A percentile compares a stretch with the other conserved stretches of the same genome.
Conservation (phyloP, 192 early-diverging fungal genomes). For the Powellomyces hirtus region DNA sequence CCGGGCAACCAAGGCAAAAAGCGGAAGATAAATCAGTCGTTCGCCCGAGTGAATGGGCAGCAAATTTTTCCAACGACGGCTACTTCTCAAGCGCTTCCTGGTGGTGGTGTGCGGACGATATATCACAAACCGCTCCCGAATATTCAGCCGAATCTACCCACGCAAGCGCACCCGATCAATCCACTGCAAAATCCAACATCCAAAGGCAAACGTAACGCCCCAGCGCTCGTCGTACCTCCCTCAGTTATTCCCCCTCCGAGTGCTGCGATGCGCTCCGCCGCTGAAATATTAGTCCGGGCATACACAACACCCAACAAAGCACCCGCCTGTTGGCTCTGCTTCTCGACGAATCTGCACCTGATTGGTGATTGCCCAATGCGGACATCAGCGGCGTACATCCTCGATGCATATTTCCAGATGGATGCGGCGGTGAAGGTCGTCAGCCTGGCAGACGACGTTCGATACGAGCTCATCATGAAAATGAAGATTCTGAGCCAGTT, state of each 20-base stretch:
- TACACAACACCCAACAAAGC: background rate
- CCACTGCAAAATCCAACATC: no score
- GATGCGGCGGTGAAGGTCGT: background rate
- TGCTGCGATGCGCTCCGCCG: background rate
- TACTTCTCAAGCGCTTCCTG: no score
- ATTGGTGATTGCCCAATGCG: conserved; percentile 1
- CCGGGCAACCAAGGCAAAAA: no score
- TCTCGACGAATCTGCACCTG: background rate
- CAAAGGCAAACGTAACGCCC: no score
- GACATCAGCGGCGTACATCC: background rate
- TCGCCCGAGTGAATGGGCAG: no score
- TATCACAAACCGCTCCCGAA: no score
- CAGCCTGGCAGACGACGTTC: background rate
- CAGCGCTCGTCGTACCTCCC: no score
- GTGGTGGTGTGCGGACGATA: no score
- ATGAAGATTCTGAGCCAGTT: background rate
- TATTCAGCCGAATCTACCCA: no score
- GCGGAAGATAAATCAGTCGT: no score
- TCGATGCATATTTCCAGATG: background rate
- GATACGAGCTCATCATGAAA: background rate
- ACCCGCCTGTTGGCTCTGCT: conserved; percentile 16
- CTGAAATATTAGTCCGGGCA: background rate
- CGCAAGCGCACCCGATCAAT: no score
- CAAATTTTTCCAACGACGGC: no score
- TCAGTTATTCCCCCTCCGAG: background rate